A percentile compares a stretch with the other conserved stretches of the same genome.
These are phyloP conservation scores for Penicillium antarcticum DNA, from an alignment of 495 filamentous ascomycete species.

Conservation along the genomic window DNA sequence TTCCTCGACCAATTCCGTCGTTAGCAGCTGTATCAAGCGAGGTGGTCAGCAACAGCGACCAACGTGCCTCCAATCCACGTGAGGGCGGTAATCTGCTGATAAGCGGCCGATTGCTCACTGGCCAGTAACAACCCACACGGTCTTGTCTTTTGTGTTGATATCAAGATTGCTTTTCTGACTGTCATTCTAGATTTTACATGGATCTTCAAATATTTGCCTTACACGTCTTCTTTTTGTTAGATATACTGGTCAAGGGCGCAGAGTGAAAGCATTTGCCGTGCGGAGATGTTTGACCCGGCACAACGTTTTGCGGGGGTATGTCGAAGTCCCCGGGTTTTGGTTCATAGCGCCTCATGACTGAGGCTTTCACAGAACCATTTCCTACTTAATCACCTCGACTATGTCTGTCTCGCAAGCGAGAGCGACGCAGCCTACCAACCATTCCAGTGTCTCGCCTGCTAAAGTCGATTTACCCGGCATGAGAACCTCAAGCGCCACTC, in stretches of 20 bases:
- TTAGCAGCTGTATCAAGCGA: too few relatives aligned
- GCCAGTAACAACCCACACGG: background rate
- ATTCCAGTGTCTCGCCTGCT: slow-evolving; percentile 33
- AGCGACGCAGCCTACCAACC: slow-evolving; percentile 20
- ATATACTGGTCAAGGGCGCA: background rate
- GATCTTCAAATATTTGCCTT: background rate
- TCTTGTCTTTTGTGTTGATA: background rate
- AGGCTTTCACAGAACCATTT: background rate
- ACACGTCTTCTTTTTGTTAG: background rate
- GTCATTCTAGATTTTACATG: too few relatives aligned
- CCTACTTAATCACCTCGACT: background rate
- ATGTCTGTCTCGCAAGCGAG: slow-evolving; percentile 15
- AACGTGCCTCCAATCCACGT: background rate
- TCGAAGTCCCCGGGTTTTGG: slow-evolving; percentile 5
- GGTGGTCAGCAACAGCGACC: too few relatives aligned
- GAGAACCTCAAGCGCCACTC: slow-evolving; percentile 41
- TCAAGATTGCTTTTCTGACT: background rate
- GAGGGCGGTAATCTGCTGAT: background rate
- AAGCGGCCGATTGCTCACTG: background rate
- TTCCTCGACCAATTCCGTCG: too few relatives aligned
- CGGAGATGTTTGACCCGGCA: background rate
- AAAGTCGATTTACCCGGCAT: slow-evolving; percentile 34
- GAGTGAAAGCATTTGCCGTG: background rate
- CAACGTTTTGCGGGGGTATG: slow-evolving; percentile 2
- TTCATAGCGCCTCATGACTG: background rate